These are phyloP conservation scores for Phoma herbarum DNA, from an alignment of 2,329 filamentous ascomycete species.

Conservation along the genomic window DNA sequence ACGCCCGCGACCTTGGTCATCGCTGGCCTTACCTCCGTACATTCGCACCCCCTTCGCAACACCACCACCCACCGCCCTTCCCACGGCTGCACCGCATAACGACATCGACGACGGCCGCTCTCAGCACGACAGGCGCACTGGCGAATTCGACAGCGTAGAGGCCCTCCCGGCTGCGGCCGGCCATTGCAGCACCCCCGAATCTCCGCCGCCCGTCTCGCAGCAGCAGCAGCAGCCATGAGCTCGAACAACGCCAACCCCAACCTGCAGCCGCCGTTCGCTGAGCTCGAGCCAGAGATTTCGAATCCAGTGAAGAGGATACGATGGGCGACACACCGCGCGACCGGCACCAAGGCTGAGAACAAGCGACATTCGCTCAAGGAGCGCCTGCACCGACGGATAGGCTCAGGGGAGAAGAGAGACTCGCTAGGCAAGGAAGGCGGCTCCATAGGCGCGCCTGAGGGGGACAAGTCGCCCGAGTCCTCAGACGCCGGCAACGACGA, in stretches of 20 bases:
- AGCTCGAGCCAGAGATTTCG: slow-evolving; percentile 61
- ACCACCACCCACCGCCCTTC: slow-evolving; percentile 25
- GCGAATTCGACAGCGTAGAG: slow-evolving; percentile 40
- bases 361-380: slow-evolving; percentile 87
- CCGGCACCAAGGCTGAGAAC: slow-evolving; percentile 74
- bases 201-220: slow-evolving; percentile 24
- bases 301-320: slow-evolving; percentile 79
- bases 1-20: slow-evolving; percentile 9
- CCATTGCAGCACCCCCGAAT: slow-evolving; percentile 35
- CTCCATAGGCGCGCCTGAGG: slow-evolving; percentile 27
- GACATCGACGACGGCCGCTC: slow-evolving; percentile 12
- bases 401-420: slow-evolving; percentile 70
- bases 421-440: slow-evolving; percentile 51
- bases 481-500: slow-evolving; percentile 53
- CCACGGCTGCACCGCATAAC: slow-evolving; percentile 23
- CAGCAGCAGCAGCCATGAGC: slow-evolving; percentile 19
- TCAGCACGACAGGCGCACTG: slow-evolving; percentile 37
- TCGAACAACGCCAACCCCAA: slow-evolving; percentile 25
- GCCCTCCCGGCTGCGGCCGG: slow-evolving; percentile 52
- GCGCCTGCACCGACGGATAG: slow-evolving; percentile 70
- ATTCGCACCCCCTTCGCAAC: slow-evolving; percentile 22
- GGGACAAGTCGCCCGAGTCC: slow-evolving; percentile 57
- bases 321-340: slow-evolving; percentile 95
- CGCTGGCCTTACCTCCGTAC: slow-evolving; percentile 13
- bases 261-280: slow-evolving; percentile 24